Evolutionary conservation across 202 grass and related monocot genomes (phyloP).

Genomic region (Zoysia matrella): DNA sequence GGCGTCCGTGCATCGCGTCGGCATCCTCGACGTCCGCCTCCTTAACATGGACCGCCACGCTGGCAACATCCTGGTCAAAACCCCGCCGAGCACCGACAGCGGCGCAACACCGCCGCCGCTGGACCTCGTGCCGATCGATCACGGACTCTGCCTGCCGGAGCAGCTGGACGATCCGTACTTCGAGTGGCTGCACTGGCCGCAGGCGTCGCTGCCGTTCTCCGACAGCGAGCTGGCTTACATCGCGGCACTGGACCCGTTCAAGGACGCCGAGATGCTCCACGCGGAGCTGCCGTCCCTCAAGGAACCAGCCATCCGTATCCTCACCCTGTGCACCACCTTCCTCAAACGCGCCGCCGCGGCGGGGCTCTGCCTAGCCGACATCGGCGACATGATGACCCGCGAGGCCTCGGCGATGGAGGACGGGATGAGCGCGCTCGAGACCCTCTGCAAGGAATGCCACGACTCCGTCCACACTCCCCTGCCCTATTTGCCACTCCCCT

Average conservation of each 20-base stretch:
- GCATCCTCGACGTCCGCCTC: conserved; percentile 90
- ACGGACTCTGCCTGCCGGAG: conserved; percentile 91
- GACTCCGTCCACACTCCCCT: not conserved
- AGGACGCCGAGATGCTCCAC: conserved; percentile 75
- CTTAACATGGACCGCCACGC: conserved; percentile 98
- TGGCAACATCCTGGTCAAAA: conserved; percentile 95
- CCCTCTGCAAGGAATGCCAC: conserved; percentile 62
- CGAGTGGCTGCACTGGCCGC: conserved; percentile 96
- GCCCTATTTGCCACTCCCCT: not conserved
- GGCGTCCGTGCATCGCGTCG: conserved; percentile 78
- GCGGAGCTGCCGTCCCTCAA: conserved; percentile 65
- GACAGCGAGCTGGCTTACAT: conserved; percentile 59
- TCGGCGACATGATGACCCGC: conserved; percentile 95
- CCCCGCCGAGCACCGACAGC: not conserved
- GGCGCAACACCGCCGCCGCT: conserved; percentile 6
- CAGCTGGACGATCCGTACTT: conserved; percentile 85
- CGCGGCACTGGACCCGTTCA: conserved; percentile 67
- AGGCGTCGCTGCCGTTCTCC: conserved; percentile 69
- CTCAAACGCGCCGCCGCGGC: conserved; percentile 67
- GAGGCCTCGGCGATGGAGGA: conserved; percentile 59
- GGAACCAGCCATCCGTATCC: conserved; percentile 69
- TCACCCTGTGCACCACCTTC: conserved; percentile 79
- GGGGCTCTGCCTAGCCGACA: conserved; percentile 83
- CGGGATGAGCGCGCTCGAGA: conserved; percentile 70
- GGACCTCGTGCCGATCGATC: conserved; percentile 93